Evolutionary conservation across 805 yeast genomes (phyloP).

Genomic region (Kuraishia cidri): DNA sequence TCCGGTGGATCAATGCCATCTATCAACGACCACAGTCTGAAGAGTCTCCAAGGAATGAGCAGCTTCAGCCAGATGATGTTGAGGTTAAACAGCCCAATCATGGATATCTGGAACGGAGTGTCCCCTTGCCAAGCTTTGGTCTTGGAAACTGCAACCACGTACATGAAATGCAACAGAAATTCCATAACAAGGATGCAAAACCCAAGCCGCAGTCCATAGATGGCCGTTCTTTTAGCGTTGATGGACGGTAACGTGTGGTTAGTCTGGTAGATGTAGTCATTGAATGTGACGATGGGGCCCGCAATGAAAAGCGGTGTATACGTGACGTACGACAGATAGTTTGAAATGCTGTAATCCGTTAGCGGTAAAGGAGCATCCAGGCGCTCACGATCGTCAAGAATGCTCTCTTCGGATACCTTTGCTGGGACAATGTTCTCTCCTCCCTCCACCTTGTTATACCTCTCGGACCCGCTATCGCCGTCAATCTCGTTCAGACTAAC

Average conservation of each 20-base stretch:
- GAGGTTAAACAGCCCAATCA: constrained; percentile 88
- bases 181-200: constrained; percentile 86
- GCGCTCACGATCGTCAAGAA: constrained; percentile 53
- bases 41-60: constrained; percentile 92
- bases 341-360: constrained; percentile 49
- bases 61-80: constrained; percentile 90
- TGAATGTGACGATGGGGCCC: constrained; percentile 91
- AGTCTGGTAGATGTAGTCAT: constrained; percentile 79
- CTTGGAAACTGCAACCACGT: constrained; percentile 89
- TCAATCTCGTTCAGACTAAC: constrained; percentile 7
- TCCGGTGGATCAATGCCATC: constrained; percentile 97
- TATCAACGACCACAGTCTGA: constrained; percentile 85
- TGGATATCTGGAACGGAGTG: constrained; percentile 86
- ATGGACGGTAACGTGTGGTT: constrained; percentile 52
- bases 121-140: constrained; percentile 85
- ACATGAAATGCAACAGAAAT: constrained; percentile 73
- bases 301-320: constrained; percentile 91
- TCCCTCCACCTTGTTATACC: constrained; percentile 6
- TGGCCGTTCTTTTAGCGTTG: constrained; percentile 35
- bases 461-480: constrained; percentile 6
- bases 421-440: constrained; percentile 12
- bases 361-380: constrained; percentile 54
- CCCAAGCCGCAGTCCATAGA: constrained; percentile 60
- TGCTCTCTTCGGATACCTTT: not conserved
- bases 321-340: constrained; percentile 67